These are phyloP conservation scores for Pleurostoma richardsiae DNA, from an alignment of 2,329 filamentous ascomycete genomes.

Conservation along the genomic window DNA sequence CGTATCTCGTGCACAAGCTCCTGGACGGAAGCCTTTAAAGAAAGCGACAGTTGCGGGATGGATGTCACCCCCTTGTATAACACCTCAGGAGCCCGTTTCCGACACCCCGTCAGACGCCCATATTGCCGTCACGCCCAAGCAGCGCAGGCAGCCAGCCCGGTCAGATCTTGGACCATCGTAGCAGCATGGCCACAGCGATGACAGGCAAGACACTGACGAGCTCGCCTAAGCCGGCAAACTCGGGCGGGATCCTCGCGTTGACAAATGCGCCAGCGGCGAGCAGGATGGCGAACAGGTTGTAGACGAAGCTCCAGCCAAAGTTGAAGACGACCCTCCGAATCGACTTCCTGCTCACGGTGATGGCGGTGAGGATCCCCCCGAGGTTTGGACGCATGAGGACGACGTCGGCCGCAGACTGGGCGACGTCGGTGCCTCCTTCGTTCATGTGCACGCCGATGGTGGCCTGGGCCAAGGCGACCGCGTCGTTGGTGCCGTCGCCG, in stretches of 20 bases:
- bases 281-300: slow-evolving; percentile 65
- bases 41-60: too few species aligned
- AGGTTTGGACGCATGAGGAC: slow-evolving; percentile 58
- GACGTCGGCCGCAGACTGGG: slow-evolving; percentile 62
- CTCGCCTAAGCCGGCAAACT: slow-evolving; percentile 66
- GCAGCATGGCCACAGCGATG: slow-evolving; percentile 48
- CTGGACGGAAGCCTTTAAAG: too few species aligned
- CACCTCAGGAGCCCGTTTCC: too few species aligned
- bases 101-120: too few species aligned
- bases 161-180: slow-evolving; percentile 33
- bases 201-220: slow-evolving; percentile 71
- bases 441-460: slow-evolving; percentile 68
- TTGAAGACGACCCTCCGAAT: slow-evolving; percentile 57
- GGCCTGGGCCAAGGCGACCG: slow-evolving; percentile 65
- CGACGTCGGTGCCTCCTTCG: slow-evolving; percentile 54
- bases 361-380: slow-evolving; percentile 48
- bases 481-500: slow-evolving; percentile 78
- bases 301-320: slow-evolving; percentile 65
- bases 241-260: slow-evolving; percentile 43
- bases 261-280: slow-evolving; percentile 64
- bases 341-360: slow-evolving; percentile 45
- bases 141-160: too few species aligned
- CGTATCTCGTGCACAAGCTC: too few species aligned
- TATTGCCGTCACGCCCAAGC: too few species aligned
- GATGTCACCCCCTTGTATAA: too few species aligned